Evolutionary conservation across 176 grass and related monocot species (phyloP).

Genomic region (Otatea glauca): DNA sequence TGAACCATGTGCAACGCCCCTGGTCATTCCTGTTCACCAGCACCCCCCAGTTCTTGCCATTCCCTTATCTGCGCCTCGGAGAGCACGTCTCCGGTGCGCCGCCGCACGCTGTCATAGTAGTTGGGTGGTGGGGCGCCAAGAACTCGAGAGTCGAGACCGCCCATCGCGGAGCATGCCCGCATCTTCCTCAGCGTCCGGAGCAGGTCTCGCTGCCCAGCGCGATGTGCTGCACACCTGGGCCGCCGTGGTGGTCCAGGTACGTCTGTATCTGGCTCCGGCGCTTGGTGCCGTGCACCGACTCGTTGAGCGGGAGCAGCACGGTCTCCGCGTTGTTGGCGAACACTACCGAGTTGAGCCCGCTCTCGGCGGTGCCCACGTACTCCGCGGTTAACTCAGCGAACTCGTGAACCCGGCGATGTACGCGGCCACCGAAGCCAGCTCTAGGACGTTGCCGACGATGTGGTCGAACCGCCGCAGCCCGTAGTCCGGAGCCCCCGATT

Average conservation of each 20-base stretch:
- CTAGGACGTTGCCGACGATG: constrained; percentile 83
- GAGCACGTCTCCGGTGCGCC: constrained; percentile 72
- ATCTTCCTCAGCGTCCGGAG: constrained; percentile 82
- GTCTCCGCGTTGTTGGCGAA: constrained; percentile 88
- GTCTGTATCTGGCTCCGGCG: constrained; percentile 97
- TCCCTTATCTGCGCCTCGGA: constrained; percentile 80
- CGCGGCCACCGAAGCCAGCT: constrained; percentile 47
- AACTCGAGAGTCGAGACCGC: constrained; percentile 90
- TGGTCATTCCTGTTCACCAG: constrained; percentile 96
- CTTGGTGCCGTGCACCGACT: constrained; percentile 96
- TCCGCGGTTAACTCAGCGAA: constrained; percentile 96
- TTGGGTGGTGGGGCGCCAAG: constrained; percentile 58
- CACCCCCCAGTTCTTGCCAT: constrained; percentile 82
- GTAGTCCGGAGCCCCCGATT: constrained; percentile 36
- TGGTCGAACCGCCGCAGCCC: constrained; percentile 75
- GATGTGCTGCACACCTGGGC: constrained; percentile 91
- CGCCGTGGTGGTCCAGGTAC: constrained; percentile 88
- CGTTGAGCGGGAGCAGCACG: constrained; percentile 82
- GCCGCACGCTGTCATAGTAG: constrained; percentile 81
- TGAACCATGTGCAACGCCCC: too few species aligned
- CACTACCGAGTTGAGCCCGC: constrained; percentile 92
- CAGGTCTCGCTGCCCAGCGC: constrained; percentile 73
- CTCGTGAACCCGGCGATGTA: constrained; percentile 76
- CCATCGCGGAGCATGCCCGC: constrained; percentile 52
- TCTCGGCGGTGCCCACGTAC: constrained; percentile 87